Conservation (phyloP, 148 eudicot species). For the Fagopyrum homotropicum region DNA sequence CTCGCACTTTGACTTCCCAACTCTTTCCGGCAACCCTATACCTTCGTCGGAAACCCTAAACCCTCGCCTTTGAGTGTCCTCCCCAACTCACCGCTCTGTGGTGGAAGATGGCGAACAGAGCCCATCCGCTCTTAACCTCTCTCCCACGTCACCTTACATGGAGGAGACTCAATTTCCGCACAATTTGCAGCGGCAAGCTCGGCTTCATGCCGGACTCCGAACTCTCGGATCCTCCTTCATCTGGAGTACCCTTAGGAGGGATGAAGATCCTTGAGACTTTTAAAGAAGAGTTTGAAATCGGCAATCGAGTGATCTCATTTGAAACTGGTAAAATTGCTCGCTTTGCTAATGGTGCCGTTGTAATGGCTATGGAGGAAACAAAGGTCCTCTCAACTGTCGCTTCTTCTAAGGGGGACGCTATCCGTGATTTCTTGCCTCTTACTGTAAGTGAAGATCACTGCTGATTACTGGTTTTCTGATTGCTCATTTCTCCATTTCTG, state of each 20-base stretch:
- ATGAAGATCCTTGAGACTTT: conserved; percentile 61
- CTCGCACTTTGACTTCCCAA: too few species aligned
- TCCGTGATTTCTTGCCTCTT: conserved; percentile 84
- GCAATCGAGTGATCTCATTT: conserved; percentile 41
- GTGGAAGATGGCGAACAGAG: neutral
- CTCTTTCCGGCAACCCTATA: too few species aligned
- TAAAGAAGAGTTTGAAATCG: conserved; percentile 80
- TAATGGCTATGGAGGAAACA: conserved; percentile 71
- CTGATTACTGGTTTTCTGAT: neutral
- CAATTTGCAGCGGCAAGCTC: conserved; percentile 15
- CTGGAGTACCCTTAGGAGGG: conserved; percentile 12
- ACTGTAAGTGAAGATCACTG: conserved; percentile 44
- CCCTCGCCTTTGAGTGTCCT: neutral
- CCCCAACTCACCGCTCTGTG: too few species aligned
- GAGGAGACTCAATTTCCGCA: conserved; percentile 14
- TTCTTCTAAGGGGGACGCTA: conserved; percentile 48
- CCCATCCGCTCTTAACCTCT: conserved; percentile 3
- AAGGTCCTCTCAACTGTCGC: conserved; percentile 78
- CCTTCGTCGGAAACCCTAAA: neutral
- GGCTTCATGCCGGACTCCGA: conserved; percentile 10
- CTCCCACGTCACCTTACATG: conserved; percentile 15
- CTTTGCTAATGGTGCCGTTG: conserved; percentile 80
- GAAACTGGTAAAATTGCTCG: conserved; percentile 92
- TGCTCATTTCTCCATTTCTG: neutral
- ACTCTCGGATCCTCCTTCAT: neutral